phyloP scores from a whole-genome alignment of 2,329 filamentous ascomycete genomes.

The Ascochyta clinopodiicola region DNA sequence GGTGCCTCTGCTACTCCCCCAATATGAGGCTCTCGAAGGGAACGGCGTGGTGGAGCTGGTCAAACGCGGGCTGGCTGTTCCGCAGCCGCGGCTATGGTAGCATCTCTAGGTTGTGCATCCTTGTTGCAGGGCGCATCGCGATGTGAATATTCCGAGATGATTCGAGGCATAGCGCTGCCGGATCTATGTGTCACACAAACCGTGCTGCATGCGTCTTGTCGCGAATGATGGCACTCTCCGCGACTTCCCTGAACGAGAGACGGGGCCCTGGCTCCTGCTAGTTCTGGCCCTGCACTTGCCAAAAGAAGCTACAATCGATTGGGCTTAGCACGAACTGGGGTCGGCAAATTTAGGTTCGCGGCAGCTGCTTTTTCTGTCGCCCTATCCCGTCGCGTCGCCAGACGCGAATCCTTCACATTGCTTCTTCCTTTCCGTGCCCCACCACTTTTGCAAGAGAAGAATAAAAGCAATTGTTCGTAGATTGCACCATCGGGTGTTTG shows the following conservation, averaged over 20 bases:
- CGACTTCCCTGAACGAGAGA: conserved; percentile 19
- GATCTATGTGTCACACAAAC: conserved; percentile 39
- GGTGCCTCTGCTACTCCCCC: conserved; percentile 32
- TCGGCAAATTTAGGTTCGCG: conserved; percentile 36
- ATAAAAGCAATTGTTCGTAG: conserved; percentile 6
- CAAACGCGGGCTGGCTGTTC: conserved; percentile 51
- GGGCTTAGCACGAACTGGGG: conserved; percentile 32
- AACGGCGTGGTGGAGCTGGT: conserved; percentile 42
- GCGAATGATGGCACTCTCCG: conserved; percentile 29
- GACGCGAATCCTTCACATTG: conserved; percentile 15
- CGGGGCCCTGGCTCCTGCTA: conserved; percentile 10
- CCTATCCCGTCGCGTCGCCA: conserved; percentile 16
- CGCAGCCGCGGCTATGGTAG: conserved; percentile 54
- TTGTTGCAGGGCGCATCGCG: conserved; percentile 30
- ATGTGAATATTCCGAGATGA: conserved; percentile 33
- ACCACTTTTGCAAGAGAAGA: neutral
- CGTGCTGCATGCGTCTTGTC: conserved; percentile 25
- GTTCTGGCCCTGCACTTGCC: conserved; percentile 14
- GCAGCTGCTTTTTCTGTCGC: conserved; percentile 27
- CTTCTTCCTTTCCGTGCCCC: neutral
- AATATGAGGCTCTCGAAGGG: conserved; percentile 33
- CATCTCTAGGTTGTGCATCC: conserved; percentile 49
- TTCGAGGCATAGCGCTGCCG: conserved; percentile 28
- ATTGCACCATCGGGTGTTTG: conserved; percentile 7
- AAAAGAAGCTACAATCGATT: conserved; percentile 11